phyloP scores from a whole-genome alignment of 306 rosid species.

The Begonia masoniana region DNA sequence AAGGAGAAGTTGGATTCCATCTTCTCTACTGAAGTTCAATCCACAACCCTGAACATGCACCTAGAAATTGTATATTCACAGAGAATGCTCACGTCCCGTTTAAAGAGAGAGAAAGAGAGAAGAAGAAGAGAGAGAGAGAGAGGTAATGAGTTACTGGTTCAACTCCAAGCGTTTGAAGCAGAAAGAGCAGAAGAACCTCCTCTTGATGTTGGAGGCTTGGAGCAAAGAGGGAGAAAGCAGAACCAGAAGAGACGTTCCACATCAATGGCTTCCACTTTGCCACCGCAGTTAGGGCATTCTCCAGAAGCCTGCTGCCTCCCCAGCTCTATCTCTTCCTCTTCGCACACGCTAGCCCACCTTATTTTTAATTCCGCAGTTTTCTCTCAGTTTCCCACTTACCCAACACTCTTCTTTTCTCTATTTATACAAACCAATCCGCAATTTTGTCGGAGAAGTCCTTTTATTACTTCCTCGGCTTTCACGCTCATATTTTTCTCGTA shows the following conservation, averaged over 20 bases:
- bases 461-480: background rate
- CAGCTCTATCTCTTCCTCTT: constrained; percentile 55
- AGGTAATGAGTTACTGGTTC: constrained; percentile 13
- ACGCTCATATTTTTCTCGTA: background rate
- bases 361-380: too few relatives aligned
- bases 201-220: constrained; percentile 68
- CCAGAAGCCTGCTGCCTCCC: constrained; percentile 77
- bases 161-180: constrained; percentile 64
- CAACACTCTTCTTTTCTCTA: background rate
- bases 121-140: background rate
- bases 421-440: background rate
- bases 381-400: background rate
- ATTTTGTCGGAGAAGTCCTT: background rate
- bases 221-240: constrained; percentile 65
- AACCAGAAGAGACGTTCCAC: constrained; percentile 52
- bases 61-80: too few relatives aligned
- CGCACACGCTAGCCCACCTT: constrained; percentile 53
- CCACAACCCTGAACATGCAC: too few relatives aligned
- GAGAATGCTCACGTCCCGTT: too few relatives aligned
- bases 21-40: too few relatives aligned
- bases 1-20: too few relatives aligned
- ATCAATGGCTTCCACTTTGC: constrained; percentile 68
- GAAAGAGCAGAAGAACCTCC: constrained; percentile 63
- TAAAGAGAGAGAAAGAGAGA: too few relatives aligned
- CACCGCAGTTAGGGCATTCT: constrained; percentile 71